Percentiles rank a stretch among this genome's conserved stretches.
Conservation (phyloP, 805 yeast genomes). For the Nakazawaea wickerhamii region DNA sequence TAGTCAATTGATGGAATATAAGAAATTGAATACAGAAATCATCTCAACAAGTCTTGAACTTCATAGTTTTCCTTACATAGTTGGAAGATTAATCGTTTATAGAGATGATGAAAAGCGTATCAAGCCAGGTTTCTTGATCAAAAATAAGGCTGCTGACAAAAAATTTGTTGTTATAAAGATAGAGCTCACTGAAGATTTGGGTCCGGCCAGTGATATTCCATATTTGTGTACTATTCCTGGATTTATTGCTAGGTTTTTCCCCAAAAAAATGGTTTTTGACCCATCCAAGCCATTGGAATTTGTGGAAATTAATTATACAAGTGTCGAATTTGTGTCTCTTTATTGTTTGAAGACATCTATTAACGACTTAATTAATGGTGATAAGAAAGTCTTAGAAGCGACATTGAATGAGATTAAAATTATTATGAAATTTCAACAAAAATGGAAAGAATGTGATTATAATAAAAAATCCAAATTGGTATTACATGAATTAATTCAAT, state of each 20-base stretch:
- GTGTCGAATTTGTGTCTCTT: slow-evolving; percentile 39
- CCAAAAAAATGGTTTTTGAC: slow-evolving; percentile 23
- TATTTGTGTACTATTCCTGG: slow-evolving; percentile 27
- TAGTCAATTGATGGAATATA: slow-evolving; percentile 39
- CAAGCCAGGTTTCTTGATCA: slow-evolving; percentile 53
- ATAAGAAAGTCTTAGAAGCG: slow-evolving; percentile 29
- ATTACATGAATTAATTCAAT: slow-evolving; percentile 30
- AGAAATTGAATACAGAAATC: slow-evolving; percentile 37
- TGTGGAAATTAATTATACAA: slow-evolving; percentile 33
- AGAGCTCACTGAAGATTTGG: slow-evolving; percentile 34
- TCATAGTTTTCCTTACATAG: slow-evolving; percentile 41
- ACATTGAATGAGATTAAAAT: slow-evolving; percentile 31
- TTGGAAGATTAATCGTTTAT: slow-evolving; percentile 57
- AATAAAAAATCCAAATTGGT: slow-evolving; percentile 27
- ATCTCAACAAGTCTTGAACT: slow-evolving; percentile 42
- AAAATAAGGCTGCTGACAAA: slow-evolving; percentile 34
- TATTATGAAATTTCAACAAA: slow-evolving; percentile 32
- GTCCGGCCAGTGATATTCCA: slow-evolving; percentile 28
- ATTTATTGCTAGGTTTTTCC: slow-evolving; percentile 33
- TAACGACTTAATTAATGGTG: slow-evolving; percentile 32
- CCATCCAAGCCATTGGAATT: slow-evolving; percentile 15
- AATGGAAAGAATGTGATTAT: slow-evolving; percentile 42
- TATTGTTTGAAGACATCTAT: slow-evolving; percentile 30
- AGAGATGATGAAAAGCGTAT: slow-evolving; percentile 32
- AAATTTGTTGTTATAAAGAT: slow-evolving; percentile 38